phyloP scores from a whole-genome alignment of 257 asterid genomes.

The Anisodus tanguticus region DNA sequence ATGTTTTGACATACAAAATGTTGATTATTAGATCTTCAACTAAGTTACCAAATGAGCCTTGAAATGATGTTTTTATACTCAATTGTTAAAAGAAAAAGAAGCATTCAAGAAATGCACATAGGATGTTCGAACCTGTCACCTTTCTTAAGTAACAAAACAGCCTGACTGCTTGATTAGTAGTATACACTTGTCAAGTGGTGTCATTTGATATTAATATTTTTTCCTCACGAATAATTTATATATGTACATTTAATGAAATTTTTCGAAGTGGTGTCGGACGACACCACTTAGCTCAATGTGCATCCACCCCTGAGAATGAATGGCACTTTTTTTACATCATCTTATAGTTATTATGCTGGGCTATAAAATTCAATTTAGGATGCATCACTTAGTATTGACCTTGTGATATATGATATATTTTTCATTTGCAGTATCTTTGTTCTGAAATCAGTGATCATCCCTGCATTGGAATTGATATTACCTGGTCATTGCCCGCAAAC shows the following conservation, averaged over 20 bases:
- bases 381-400: background rate
- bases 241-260: background rate
- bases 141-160: conserved; percentile 6
- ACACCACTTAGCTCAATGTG: background rate
- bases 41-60: conserved; percentile 18
- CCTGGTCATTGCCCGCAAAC: conserved; percentile 63
- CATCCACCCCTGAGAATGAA: background rate
- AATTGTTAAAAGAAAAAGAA: conserved; percentile 21
- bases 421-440: conserved; percentile 72
- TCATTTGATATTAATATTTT: background rate
- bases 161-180: background rate
- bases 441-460: conserved; percentile 70
- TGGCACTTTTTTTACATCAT: conserved; percentile 8
- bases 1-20: background rate
- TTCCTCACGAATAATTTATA: background rate
- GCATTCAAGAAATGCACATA: background rate
- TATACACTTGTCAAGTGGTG: conserved; percentile 17
- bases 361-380: conserved; percentile 21
- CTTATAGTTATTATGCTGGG: conserved; percentile 12
- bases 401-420: conserved; percentile 7
- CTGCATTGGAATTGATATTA: conserved; percentile 78
- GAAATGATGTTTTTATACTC: background rate
- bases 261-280: background rate
- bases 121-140: background rate
- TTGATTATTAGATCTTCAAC: conserved; percentile 11